phyloP scores from a whole-genome alignment of 495 filamentous ascomycete genomes.

The Aspergillus homomorphus region DNA sequence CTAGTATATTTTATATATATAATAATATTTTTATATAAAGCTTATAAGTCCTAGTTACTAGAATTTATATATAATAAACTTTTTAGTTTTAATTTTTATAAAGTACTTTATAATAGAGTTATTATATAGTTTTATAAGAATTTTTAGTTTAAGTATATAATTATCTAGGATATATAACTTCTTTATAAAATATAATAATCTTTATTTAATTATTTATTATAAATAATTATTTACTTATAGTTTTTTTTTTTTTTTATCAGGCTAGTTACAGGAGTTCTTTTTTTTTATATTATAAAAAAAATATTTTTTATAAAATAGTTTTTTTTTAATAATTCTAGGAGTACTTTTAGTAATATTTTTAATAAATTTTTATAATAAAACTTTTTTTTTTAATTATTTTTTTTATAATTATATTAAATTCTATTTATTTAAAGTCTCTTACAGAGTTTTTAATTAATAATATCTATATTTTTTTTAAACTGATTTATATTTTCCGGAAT shows the following conservation, averaged over 20 bases:
- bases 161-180: neutral
- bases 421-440: neutral
- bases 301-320: neutral
- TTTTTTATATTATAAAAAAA: neutral
- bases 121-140: conserved; percentile 2
- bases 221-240: neutral
- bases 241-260: neutral
- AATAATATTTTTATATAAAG: conserved; percentile 1
- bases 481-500: neutral
- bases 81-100: neutral
- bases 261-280: neutral
- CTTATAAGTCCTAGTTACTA: neutral
- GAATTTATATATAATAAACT: neutral
- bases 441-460: neutral
- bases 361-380: neutral
- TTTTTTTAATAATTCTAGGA: neutral
- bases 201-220: neutral
- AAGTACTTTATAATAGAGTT: neutral
- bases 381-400: neutral
- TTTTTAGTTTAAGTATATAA: neutral
- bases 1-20: neutral
- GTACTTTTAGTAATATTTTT: neutral
- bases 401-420: neutral
- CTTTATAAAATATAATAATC: neutral
- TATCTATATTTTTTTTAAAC: neutral